Base-by-base conservation (phyloP, 225 moss, liverwort and hornwort genomes). In the Physcomitrium patens region DNA sequence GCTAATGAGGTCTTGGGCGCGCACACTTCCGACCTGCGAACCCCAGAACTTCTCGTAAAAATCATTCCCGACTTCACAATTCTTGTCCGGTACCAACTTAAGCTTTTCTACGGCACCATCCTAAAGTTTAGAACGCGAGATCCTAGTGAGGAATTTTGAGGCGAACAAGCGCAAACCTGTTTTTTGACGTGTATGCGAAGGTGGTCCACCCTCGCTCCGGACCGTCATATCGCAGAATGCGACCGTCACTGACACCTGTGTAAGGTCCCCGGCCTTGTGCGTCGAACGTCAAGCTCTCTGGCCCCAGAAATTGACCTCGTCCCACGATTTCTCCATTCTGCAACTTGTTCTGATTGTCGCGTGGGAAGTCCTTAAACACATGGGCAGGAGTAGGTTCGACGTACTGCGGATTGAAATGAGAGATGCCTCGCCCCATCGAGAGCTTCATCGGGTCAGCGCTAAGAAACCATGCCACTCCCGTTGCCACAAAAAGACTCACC, bases 201-300 rank as follows among this genome's bases (percentile, higher is more conserved):
- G 92, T 90, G 28, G 85, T 83, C 96, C 96, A 97, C 53, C 92
- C 94, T 20, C 86, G 70, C 81, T 94, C 91, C 9, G 89, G 78
- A 12, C 96, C 96, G 12, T 94, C 92, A 83, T 88, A 97, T 42
- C 94, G 80, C 60, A 97, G 53, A 22, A 97, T 69, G 49, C 96
- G 89, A 13, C 96, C 96, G 80, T 97, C 96, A 49, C 85, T 84
- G 41, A 90, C 84, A 5, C 96, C 92, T 13, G 92, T 73, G 70
- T 93, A 97, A 0, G 96, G 96, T 0, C 96, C 96, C 13, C 86
- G 83, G 19, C 96, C 92, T 53, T 86, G 85, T 0, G 86, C 70
- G 62, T 97, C 96, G 67, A 97, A 97, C 61, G 86, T 65, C 71
- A 94, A 78, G 76, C 96, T 97, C 90, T 97, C 96, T 26, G 96